Evolutionary conservation across 371 early-diverging fungal genomes (phyloP), one percentile per base, ranked within the genome.

Genomic region (Apophysomyces sp.): DNA sequence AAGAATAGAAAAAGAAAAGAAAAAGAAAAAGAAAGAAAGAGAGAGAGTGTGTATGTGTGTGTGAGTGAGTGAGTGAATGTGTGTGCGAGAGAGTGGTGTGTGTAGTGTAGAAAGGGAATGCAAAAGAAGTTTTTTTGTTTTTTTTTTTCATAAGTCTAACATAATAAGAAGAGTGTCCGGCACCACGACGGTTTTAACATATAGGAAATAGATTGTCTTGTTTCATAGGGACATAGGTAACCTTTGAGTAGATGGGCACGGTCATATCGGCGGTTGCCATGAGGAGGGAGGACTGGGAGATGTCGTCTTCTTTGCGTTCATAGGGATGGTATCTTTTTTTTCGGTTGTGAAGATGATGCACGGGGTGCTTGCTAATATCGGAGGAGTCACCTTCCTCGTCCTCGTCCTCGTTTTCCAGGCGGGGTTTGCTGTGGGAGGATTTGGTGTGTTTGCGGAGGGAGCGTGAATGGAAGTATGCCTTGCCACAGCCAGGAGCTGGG

Each of bases 391-490:
- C 49, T 44, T 44, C 58, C 56, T 63, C 58, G 24, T 51, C 49
- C 29, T 63, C 44, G 4, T 57, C 27, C 21, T 57, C 52, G 12
- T 40, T 21, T 29, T 32, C 28, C 40, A 37, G 41, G 49, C 49
- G 49, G n/a, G 49, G 49, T 44, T 49, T 30, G 40, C 27, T 55
- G 53, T 86, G 88, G 2, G 81, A 75, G 4, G 49, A 44, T 28
- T 83, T 83, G 40, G 78, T 75, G 61, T 93, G 93, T 65, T 93
- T 93, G 37, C 88, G 81, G 24, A 93, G 81, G 1, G 91, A 90
- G 39, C 93, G 83, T 12, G 90, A 85, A 64, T 93, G 93, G 66
- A 89, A 91, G 71, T 90, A 91, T 15, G 91, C 87, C 62, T 91
- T 89, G n/a, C 77, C 77, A 63, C 91, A 92, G 11, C 77, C 80